These are phyloP conservation scores for Talaromyces thailandensis DNA, from an alignment of 495 filamentous ascomycete genomes.

Conservation along the genomic window DNA sequence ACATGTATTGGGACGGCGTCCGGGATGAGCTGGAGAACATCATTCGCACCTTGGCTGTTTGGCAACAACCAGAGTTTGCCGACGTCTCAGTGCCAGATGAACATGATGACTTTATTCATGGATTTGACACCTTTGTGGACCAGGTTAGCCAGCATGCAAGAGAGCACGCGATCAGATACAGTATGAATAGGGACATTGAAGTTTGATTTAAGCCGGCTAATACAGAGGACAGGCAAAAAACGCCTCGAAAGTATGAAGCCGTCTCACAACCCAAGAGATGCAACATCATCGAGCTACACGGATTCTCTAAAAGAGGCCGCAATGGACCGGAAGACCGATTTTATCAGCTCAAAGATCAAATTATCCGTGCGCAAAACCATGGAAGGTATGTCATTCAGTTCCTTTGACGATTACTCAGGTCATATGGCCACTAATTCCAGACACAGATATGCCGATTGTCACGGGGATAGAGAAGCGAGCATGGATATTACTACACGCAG, in stretches of 20 bases:
- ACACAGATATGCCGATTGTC: neutral
- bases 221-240: neutral
- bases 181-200: neutral
- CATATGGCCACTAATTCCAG: neutral
- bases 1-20: slow-evolving; percentile 22
- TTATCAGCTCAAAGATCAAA: neutral
- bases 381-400: neutral
- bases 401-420: neutral
- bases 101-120: slow-evolving; percentile 14
- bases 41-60: slow-evolving; percentile 12
- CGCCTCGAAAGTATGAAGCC: neutral
- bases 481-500: slow-evolving; percentile 16
- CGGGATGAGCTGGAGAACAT: slow-evolving; percentile 14
- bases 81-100: slow-evolving; percentile 11
- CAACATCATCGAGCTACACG: neutral
- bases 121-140: slow-evolving; percentile 27
- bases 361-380: neutral
- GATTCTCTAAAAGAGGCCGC: neutral
- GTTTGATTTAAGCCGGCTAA: neutral
- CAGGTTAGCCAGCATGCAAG: slow-evolving; percentile 14
- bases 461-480: slow-evolving; percentile 5
- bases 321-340: neutral
- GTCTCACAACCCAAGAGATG: neutral
- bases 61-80: slow-evolving; percentile 13
- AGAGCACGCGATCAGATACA: slow-evolving; percentile 6